These are phyloP conservation scores for Aplosporella prunicola DNA, from an alignment of 2,329 filamentous ascomycete genomes.

Conservation along the genomic window DNA sequence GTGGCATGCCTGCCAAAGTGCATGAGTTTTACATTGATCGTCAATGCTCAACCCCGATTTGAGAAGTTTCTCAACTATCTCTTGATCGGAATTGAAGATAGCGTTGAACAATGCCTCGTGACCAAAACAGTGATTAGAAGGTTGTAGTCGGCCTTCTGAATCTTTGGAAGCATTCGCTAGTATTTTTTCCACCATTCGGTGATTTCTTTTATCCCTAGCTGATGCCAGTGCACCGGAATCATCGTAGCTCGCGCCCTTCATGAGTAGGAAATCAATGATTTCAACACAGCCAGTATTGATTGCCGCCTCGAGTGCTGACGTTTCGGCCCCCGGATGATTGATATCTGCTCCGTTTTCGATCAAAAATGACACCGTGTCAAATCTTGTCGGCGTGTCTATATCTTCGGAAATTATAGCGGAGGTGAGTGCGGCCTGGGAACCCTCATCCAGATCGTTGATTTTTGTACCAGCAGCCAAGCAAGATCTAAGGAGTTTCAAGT, in stretches of 20 bases:
- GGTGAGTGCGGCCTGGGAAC: not conserved
- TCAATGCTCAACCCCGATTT: too few species aligned
- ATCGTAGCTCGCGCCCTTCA: not conserved
- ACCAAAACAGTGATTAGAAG: not conserved
- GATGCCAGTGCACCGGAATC: not conserved
- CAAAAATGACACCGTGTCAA: not conserved
- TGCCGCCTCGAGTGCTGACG: not conserved
- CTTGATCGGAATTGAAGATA: not conserved
- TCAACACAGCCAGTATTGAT: accelerated
- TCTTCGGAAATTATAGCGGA: too few species aligned
- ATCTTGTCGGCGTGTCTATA: too few species aligned
- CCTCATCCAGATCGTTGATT: not conserved
- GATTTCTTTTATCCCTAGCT: not conserved
- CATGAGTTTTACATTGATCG: too few species aligned
- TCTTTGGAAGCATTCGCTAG: not conserved
- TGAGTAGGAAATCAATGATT: not conserved
- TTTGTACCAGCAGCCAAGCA: not conserved
- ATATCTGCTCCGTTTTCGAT: not conserved
- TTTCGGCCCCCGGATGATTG: not conserved
- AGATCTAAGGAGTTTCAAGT: not conserved
- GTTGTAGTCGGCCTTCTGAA: not conserved
- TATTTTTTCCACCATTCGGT: not conserved
- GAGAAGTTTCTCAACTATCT: too few species aligned
- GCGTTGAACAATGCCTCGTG: not conserved
- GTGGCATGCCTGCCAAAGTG: too few species aligned